phyloP scores from a whole-genome alignment of 2,329 filamentous ascomycete species.

The Apiospora koreana region DNA sequence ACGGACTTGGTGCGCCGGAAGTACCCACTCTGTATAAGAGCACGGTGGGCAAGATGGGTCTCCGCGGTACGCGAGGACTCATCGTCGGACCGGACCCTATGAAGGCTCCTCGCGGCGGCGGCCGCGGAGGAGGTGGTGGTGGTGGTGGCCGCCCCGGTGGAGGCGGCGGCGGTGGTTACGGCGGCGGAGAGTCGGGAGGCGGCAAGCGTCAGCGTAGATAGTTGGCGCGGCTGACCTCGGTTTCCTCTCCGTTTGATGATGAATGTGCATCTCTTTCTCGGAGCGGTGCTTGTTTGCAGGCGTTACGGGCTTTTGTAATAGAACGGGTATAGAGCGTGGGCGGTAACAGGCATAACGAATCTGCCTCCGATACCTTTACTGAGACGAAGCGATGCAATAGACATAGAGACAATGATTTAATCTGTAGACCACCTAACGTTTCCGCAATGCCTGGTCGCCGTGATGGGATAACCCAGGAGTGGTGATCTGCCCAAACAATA shows the following conservation, averaged over 20 bases:
- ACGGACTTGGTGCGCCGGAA: slow-evolving; percentile 48
- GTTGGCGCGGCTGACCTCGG: neutral
- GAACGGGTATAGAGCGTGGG: slow-evolving; percentile 2
- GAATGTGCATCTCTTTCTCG: neutral
- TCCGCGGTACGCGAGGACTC: slow-evolving; percentile 53
- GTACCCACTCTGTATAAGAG: slow-evolving; percentile 48
- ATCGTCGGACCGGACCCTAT: slow-evolving; percentile 46
- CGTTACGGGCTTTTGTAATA: slow-evolving; percentile 2
- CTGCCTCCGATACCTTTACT: neutral
- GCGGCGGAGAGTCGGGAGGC: neutral
- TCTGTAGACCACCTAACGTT: neutral
- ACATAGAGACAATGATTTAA: slow-evolving; percentile 3
- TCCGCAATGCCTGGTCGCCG: neutral
- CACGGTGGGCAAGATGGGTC: slow-evolving; percentile 58
- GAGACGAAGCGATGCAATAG: neutral
- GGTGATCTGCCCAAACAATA: neutral
- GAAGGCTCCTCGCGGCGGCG: slow-evolving; percentile 25
- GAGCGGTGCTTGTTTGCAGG: neutral
- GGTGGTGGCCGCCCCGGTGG: neutral
- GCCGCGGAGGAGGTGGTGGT: slow-evolving; percentile 21
- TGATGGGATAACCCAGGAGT: neutral
- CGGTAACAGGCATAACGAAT: neutral
- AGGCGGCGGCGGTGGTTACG: neutral
- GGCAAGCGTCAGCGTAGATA: slow-evolving; percentile 1
- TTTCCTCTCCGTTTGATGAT: neutral